Evolutionary conservation across 1,139 yeast genomes (phyloP), one percentile per base, ranked within the genome.

Genomic region (Ogataea hybrid): DNA sequence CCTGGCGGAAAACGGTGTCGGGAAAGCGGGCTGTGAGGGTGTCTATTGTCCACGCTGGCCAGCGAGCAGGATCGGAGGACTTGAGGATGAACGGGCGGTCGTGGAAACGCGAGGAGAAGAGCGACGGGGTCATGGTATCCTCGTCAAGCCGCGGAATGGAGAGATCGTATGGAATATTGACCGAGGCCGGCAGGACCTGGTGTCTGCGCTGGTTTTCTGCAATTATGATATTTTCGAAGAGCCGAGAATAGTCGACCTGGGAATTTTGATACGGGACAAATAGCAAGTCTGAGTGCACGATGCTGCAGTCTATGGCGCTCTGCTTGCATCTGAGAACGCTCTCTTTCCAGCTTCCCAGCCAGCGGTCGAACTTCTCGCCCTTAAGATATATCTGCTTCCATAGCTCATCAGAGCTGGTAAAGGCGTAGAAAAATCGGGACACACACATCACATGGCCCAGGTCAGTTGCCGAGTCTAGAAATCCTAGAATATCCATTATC

Each of bases 261-360:
- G 90, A 72, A 51, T 92, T 82, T 56, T 85, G 92, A 56, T 74
- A 86, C 2, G 96, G 96, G 42, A 92, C 70, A 60, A 81, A 88
- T 16, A 88, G 61, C 10, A 77, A 54, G 59, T 88, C 96, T 2
- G 84, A 77, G 50, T 71, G 78, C 4, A 78, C 55, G 11, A 68
- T 46, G 15, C 64, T 59, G 11, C 69, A 55, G 46, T 69, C 70
- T 2, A 80, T 59, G 22, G 67, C 59, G 2, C 79, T 74, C 42
- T 67, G 72, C 5, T 55, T 45, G 23, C 61, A 54, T 0, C 66
- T 61, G 49, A 83, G 60, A 14, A 81, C 65, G 0, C 90, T 78
- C 28, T 73, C 66, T 53, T 87, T 73, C 96, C 96, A 88, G 1
- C 87, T 73, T 0, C 96, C 96, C 32, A 58, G 61, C 96, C 96